phyloP scores from a whole-genome alignment of 805 yeast species.

The Cyberlindnera xylosilytica region DNA sequence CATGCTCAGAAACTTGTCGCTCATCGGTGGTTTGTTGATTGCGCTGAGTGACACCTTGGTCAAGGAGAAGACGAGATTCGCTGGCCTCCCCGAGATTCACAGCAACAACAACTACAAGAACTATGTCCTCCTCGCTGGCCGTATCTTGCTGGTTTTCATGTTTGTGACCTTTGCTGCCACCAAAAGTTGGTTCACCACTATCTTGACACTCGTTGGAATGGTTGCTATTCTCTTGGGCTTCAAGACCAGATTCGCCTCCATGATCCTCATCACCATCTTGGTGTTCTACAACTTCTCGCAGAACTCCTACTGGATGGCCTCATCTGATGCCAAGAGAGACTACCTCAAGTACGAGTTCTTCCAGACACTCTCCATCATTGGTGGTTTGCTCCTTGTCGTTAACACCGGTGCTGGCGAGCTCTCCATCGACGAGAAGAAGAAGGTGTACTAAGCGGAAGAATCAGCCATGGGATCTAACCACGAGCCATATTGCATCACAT shows the following conservation, averaged over 20 bases:
- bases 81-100: slow-evolving; percentile 49
- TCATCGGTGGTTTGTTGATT: slow-evolving; percentile 86
- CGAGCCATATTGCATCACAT: no score
- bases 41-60: slow-evolving; percentile 86
- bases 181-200: slow-evolving; percentile 64
- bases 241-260: slow-evolving; percentile 87
- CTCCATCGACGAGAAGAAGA: slow-evolving; percentile 93
- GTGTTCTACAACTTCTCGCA: slow-evolving; percentile 71
- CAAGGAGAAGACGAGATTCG: slow-evolving; percentile 58
- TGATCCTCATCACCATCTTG: slow-evolving; percentile 61
- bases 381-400: slow-evolving; percentile 86
- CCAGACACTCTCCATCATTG: slow-evolving; percentile 92
- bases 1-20: slow-evolving; percentile 82
- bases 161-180: slow-evolving; percentile 83
- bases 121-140: slow-evolving; percentile 82
- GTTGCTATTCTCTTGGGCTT: slow-evolving; percentile 84
- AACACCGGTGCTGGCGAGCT: slow-evolving; percentile 96
- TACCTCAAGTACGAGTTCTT: slow-evolving; percentile 87
- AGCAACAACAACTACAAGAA: slow-evolving; percentile 66
- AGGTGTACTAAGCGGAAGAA: slow-evolving; percentile 54
- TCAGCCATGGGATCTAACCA: neutral
- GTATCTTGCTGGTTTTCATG: slow-evolving; percentile 78
- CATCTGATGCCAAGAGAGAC: slow-evolving; percentile 75
- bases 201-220: slow-evolving; percentile 68
- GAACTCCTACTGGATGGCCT: slow-evolving; percentile 85